Evolutionary conservation across 2,329 filamentous ascomycete genomes (phyloP).

Genomic region (Pseudogymnoascus sp.): DNA sequence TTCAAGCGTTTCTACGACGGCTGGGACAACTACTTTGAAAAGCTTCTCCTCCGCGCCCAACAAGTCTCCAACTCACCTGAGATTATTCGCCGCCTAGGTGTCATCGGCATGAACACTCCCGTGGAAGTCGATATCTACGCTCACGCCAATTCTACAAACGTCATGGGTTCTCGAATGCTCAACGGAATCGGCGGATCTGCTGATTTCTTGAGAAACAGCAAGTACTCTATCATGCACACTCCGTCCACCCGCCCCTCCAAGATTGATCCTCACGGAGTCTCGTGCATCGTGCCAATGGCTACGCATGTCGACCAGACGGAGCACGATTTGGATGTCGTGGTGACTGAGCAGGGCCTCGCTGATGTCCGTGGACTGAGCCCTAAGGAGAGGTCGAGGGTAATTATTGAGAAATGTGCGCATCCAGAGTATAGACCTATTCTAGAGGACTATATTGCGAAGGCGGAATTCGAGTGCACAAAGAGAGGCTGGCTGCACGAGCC

Average conservation of each 20-base stretch:
- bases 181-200: conserved; percentile 78
- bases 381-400: conserved; percentile 71
- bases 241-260: conserved; percentile 74
- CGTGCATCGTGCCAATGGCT: conserved; percentile 84
- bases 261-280: conserved; percentile 73
- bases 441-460: conserved; percentile 74
- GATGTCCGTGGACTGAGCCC: conserved; percentile 78
- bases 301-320: conserved; percentile 91
- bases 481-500: conserved; percentile 90
- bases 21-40: conserved; percentile 73
- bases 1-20: conserved; percentile 86
- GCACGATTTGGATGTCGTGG: conserved; percentile 84
- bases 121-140: conserved; percentile 94
- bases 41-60: conserved; percentile 80
- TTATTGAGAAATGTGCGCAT: conserved; percentile 81
- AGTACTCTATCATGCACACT: conserved; percentile 92
- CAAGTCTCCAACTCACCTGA: conserved; percentile 84
- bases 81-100: conserved; percentile 78
- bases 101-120: conserved; percentile 92
- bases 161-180: conserved; percentile 82
- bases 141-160: conserved; percentile 84
- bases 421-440: conserved; percentile 79
- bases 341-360: conserved; percentile 68
- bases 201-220: conserved; percentile 70
- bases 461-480: conserved; percentile 75